phyloP scores from a whole-genome alignment of 495 filamentous ascomycete species.

The Xylaria nigripes region DNA sequence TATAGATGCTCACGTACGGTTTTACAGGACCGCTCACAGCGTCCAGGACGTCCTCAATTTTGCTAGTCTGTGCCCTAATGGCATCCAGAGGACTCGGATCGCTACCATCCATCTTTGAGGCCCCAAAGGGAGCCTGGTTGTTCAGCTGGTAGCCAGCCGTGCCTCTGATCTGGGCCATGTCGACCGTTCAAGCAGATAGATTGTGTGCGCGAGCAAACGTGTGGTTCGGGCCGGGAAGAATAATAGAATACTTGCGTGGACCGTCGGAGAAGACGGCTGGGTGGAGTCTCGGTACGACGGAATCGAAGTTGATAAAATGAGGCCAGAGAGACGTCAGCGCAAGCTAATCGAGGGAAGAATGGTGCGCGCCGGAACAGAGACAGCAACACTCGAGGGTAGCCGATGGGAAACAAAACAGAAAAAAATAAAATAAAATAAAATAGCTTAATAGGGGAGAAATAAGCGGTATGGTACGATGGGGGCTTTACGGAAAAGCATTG shows the following conservation, averaged over 20 bases:
- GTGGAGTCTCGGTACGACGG: slow-evolving; percentile 3
- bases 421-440: not conserved
- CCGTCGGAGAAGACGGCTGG: not conserved
- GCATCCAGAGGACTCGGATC: slow-evolving; percentile 85
- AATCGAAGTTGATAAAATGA: slow-evolving; percentile 1
- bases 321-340: not conserved
- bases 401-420: not conserved
- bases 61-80: slow-evolving; percentile 90
- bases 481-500: not conserved
- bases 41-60: slow-evolving; percentile 93
- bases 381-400: not conserved
- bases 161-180: slow-evolving; percentile 93
- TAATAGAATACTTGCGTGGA: not conserved
- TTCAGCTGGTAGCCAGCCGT: slow-evolving; percentile 94
- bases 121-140: slow-evolving; percentile 62
- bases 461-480: not conserved
- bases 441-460: not conserved
- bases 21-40: slow-evolving; percentile 84
- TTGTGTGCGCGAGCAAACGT: slow-evolving; percentile 12
- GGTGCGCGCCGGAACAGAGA: not conserved
- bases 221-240: slow-evolving; percentile 13
- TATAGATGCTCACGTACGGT: slow-evolving; percentile 60
- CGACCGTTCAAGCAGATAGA: slow-evolving; percentile 3
- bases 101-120: slow-evolving; percentile 46
- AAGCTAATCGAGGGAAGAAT: not conserved